phyloP scores from a whole-genome alignment of 305 asterid genomes.

The Rubia tinctorum region DNA sequence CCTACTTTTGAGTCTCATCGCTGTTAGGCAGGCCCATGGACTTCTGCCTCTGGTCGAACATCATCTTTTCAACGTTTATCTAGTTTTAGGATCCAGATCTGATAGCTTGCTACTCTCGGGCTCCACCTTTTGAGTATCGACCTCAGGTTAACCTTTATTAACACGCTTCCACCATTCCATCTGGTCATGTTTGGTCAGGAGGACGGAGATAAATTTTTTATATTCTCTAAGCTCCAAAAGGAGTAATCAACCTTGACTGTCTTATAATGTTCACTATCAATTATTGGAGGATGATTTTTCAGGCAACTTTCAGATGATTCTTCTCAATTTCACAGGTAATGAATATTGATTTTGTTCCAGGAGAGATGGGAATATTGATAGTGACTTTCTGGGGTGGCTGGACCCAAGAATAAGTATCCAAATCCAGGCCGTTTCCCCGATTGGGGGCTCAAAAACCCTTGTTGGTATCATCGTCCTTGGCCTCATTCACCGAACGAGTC shows the following conservation, averaged over 20 bases:
- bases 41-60: slow-evolving; percentile 91
- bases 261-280: slow-evolving; percentile 53
- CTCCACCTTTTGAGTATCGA: slow-evolving; percentile 83
- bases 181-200: slow-evolving; percentile 73
- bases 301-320: slow-evolving; percentile 41
- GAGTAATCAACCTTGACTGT: slow-evolving; percentile 72
- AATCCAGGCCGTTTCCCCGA: slow-evolving; percentile 39
- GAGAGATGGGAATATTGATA: slow-evolving; percentile 36
- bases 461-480: slow-evolving; percentile 21
- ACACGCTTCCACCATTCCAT: slow-evolving; percentile 95
- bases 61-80: slow-evolving; percentile 87
- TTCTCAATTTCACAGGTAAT: slow-evolving; percentile 39
- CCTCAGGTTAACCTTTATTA: slow-evolving; percentile 83
- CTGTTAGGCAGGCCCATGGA: slow-evolving; percentile 86
- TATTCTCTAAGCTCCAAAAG: slow-evolving; percentile 94
- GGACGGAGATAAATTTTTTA: slow-evolving; percentile 62
- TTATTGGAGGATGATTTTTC: slow-evolving; percentile 44
- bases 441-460: slow-evolving; percentile 49
- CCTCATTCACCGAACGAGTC: slow-evolving; percentile 3
- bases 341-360: slow-evolving; percentile 44
- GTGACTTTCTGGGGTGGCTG: slow-evolving; percentile 48
- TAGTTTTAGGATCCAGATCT: slow-evolving; percentile 80
- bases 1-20: slow-evolving; percentile 79
- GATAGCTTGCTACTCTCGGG: slow-evolving; percentile 74
- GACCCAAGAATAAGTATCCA: slow-evolving; percentile 42